phyloP scores from a whole-genome alignment of 768 basidiomycete genomes.

The Termitomyces sp. region DNA sequence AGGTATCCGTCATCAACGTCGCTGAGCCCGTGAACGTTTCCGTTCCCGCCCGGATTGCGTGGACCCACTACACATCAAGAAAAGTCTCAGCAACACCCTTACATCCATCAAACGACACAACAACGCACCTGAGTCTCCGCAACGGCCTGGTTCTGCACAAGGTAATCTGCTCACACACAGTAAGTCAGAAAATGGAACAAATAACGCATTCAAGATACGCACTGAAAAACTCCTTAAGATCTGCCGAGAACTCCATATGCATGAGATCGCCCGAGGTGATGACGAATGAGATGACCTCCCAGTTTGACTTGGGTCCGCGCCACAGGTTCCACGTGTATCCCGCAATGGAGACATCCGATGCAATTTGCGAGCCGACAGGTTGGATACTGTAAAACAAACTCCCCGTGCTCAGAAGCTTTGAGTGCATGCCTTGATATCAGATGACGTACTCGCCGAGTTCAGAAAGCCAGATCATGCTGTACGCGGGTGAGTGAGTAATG shows the following conservation, averaged over 20 bases:
- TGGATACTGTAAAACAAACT: conserved; percentile 43
- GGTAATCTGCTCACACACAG: conserved; percentile 31
- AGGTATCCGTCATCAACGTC: conserved; percentile 32
- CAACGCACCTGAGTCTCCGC: conserved; percentile 37
- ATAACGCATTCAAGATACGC: conserved; percentile 12
- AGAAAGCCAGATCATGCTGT: conserved; percentile 40
- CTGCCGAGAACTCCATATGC: conserved; percentile 46
- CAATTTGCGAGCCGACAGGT: conserved; percentile 49
- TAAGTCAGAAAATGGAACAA: not conserved
- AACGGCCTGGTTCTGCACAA: conserved; percentile 45
- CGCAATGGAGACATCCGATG: conserved; percentile 36
- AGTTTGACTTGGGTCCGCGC: conserved; percentile 51
- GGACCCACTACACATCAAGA: conserved; percentile 45
- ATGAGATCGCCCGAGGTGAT: conserved; percentile 43
- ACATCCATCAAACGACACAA: too few relatives aligned
- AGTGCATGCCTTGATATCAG: too few relatives aligned
- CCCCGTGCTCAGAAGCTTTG: too few relatives aligned
- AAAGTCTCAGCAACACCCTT: too few relatives aligned
- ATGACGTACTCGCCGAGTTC: too few relatives aligned
- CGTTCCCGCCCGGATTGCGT: conserved; percentile 52
- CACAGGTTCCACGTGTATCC: conserved; percentile 56
- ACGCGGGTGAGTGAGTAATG: not conserved
- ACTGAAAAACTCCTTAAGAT: conserved; percentile 57
- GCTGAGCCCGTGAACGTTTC: conserved; percentile 53
- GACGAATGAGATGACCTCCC: conserved; percentile 57